These are phyloP conservation scores for Stentor roeselii DNA, from an alignment of 73 alveolate genomes.

Conservation along the genomic window DNA sequence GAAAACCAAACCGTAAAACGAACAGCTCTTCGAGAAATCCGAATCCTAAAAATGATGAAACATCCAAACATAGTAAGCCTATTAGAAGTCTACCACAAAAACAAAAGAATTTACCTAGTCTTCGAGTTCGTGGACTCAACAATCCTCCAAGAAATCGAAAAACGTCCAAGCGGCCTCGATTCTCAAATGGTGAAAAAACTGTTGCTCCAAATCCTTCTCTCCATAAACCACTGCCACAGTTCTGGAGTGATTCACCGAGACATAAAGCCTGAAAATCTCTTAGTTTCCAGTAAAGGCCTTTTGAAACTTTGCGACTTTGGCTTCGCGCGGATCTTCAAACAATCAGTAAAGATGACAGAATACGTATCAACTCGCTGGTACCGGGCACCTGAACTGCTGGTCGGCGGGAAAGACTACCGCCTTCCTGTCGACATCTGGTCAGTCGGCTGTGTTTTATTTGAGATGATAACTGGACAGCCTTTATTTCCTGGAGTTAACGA, in stretches of 20 bases:
- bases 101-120: conserved; percentile 49
- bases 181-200: too few species aligned
- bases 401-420: conserved; percentile 67
- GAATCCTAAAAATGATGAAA: conserved; percentile 45
- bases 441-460: conserved; percentile 71
- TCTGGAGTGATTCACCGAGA: conserved; percentile 91
- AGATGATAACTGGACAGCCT: conserved; percentile 58
- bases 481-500: conserved; percentile 53
- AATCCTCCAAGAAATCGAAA: conserved; percentile 52
- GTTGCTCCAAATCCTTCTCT: too few species aligned
- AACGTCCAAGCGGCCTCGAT: conserved; percentile 35
- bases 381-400: conserved; percentile 67
- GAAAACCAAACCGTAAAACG: conserved; percentile 32
- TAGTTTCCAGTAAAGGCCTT: conserved; percentile 68
- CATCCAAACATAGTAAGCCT: conserved; percentile 56
- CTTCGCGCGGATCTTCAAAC: conserved; percentile 43
- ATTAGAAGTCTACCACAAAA: conserved; percentile 54
- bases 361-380: conserved; percentile 77
- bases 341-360: too few species aligned
- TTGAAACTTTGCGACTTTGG: conserved; percentile 54
- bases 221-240: too few species aligned
- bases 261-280: conserved; percentile 84
- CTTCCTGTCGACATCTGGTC: conserved; percentile 75
- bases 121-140: conserved; percentile 56
- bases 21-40: conserved; percentile 46